phyloP scores from a whole-genome alignment of 2,329 filamentous ascomycete genomes.

The Fusarium scirpi region DNA sequence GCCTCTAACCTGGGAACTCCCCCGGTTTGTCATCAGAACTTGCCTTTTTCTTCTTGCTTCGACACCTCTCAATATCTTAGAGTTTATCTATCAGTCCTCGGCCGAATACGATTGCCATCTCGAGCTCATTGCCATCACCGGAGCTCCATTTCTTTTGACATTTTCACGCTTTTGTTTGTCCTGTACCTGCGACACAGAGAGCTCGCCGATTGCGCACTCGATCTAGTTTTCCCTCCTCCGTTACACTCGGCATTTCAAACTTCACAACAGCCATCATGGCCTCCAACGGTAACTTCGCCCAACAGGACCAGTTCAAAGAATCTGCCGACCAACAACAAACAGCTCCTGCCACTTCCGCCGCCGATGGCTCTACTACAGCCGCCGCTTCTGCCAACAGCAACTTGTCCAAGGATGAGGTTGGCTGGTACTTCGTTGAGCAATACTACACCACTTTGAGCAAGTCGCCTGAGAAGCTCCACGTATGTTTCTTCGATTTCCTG shows the following conservation, averaged over 20 bases:
- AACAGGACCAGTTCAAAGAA: conserved; percentile 58
- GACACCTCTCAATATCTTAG: conserved; percentile 16
- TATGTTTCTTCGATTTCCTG: conserved; percentile 54
- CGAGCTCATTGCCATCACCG: conserved; percentile 1
- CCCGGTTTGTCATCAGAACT: conserved; percentile 41
- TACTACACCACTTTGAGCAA: conserved; percentile 99
- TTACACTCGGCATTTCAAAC: conserved; percentile 26
- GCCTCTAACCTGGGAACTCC: conserved; percentile 34
- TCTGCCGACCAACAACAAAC: conserved; percentile 54
- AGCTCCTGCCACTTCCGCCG: conserved; percentile 51
- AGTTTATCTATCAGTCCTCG: conserved; percentile 16
- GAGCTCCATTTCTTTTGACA: conserved; percentile 16
- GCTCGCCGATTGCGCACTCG: conserved; percentile 36
- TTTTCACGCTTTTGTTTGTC: conserved; percentile 23
- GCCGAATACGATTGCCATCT: conserved; percentile 36
- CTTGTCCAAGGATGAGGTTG: conserved; percentile 89
- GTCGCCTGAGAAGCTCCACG: conserved; percentile 90
- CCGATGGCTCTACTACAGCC: conserved; percentile 46
- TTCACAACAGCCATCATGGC: conserved; percentile 58
- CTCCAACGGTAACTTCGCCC: conserved; percentile 67
- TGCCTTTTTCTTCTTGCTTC: conserved; percentile 36
- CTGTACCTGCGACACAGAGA: conserved; percentile 35
- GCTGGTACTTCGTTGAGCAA: conserved; percentile 99
- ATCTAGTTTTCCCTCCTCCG: conserved; percentile 37
- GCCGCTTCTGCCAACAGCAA: conserved; percentile 57